Base-by-base conservation (phyloP, 75 land plant genomes). In the Cunninghamia lanceolata region DNA sequence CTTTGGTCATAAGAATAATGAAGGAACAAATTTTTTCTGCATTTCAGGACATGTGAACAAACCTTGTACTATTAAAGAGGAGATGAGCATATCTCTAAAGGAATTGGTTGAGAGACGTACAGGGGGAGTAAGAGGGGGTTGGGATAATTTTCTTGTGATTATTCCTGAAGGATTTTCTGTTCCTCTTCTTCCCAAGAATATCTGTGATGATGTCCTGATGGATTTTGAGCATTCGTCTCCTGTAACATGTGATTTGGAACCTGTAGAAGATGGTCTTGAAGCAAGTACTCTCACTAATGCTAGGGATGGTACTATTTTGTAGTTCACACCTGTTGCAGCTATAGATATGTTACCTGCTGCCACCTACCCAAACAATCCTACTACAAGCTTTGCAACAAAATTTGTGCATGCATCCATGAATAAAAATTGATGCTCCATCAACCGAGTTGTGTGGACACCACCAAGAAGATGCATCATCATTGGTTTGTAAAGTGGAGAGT, bases 401-500 rank as follows among this genome's bases (percentile, higher is more conserved):
- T 98, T 97, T 91, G 99, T 98, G 45, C 99, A 98, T 84, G 90
- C 95, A n/a, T 98, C 99, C 46, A 91, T 93, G 7, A 98, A 98
- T 87, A 98, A 98, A 93, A 96, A 95, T 82, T 95, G 98, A 13
- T 95, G 99, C 86, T 94, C 99, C 63, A 98, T 98, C 86, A 97
- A 98, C 85, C 82, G 98, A 66, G 99, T 98, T 83, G 38, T 97
- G 94, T 98, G 99, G 99, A 94, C 97, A 56, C 99, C 99, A 47
- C 93, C 93, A 73, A 99, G 99, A 40, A 94, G 99, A 43, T 94
- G 99, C 30, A 95, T 98, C n/a, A 96, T 98, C 63, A 98, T 99
- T 39, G 99, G 99, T 70, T 95, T 99, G 0, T 97, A 96, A 84
- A 98, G 97, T 94, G 99, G 99, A 80, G 99, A 98, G 81, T 98